Evolutionary conservation across 257 asterid species (phyloP).

Genomic region (Anisodus tanguticus): DNA sequence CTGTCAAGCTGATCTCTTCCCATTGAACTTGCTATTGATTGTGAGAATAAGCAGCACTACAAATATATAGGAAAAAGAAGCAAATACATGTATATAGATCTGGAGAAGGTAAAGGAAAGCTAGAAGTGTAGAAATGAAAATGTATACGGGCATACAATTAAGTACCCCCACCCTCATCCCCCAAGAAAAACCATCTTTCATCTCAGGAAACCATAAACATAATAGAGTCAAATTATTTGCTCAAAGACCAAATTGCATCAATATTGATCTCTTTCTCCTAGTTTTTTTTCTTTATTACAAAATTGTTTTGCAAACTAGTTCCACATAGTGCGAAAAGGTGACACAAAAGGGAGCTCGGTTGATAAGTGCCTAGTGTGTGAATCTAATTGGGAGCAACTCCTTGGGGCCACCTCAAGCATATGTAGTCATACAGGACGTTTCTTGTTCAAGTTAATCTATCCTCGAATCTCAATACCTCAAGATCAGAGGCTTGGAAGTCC

Average conservation of each 20-base stretch:
- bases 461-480: neutral
- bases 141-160: neutral
- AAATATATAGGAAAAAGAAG: neutral
- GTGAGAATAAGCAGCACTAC: neutral
- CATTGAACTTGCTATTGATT: neutral
- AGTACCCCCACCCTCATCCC: neutral
- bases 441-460: neutral
- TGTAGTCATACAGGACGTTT: neutral
- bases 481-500: neutral
- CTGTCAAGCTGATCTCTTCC: slow-evolving; percentile 5
- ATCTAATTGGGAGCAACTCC: slow-evolving; percentile 6
- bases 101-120: neutral
- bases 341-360: neutral
- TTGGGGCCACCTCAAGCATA: neutral
- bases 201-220: neutral
- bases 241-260: slow-evolving; percentile 23
- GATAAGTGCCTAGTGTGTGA: neutral
- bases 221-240: neutral
- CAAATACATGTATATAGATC: neutral
- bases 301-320: neutral
- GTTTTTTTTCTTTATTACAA: neutral
- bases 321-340: neutral
- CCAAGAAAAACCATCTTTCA: neutral
- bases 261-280: neutral
- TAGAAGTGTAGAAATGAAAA: neutral